Evolutionary conservation across 805 yeast species (phyloP).

Genomic region (Candida ovalis): DNA sequence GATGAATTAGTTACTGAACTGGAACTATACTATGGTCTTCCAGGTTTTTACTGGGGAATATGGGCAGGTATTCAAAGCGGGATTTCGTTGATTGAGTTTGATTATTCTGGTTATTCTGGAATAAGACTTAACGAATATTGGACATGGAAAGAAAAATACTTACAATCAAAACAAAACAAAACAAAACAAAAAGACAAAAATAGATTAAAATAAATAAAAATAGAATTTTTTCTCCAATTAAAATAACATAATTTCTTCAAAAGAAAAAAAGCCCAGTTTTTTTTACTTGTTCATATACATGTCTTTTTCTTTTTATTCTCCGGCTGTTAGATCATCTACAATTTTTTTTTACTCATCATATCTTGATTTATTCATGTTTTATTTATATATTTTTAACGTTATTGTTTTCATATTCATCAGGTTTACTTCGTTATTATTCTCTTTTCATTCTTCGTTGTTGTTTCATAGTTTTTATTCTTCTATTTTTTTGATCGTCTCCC

Average conservation of each 20-base stretch:
- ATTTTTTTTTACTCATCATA: too few relatives aligned
- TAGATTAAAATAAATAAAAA: too few relatives aligned
- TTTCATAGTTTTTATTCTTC: too few relatives aligned
- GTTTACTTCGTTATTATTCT: too few relatives aligned
- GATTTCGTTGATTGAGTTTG: constrained; percentile 68
- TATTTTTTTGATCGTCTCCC: too few relatives aligned
- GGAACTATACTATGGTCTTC: constrained; percentile 63
- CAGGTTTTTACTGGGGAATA: constrained; percentile 83
- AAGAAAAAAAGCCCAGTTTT: too few relatives aligned
- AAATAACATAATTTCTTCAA: too few relatives aligned
- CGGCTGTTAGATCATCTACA: too few relatives aligned
- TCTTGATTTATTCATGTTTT: too few relatives aligned
- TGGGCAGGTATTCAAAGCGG: constrained; percentile 77
- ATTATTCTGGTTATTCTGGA: constrained; percentile 58
- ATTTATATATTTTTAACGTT: too few relatives aligned
- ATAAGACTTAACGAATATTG: constrained; percentile 63
- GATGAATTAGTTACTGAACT: constrained; percentile 52
- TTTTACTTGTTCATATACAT: neutral
- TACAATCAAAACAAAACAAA: constrained; percentile 1
- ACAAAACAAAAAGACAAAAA: neutral
- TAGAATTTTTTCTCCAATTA: neutral
- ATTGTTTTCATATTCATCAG: too few relatives aligned
- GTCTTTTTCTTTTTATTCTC: neutral
- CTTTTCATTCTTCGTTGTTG: too few relatives aligned
- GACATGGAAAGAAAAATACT: constrained; percentile 51